phyloP scores from a whole-genome alignment of 129 eudicot species.

The Flaveria trinervia region DNA sequence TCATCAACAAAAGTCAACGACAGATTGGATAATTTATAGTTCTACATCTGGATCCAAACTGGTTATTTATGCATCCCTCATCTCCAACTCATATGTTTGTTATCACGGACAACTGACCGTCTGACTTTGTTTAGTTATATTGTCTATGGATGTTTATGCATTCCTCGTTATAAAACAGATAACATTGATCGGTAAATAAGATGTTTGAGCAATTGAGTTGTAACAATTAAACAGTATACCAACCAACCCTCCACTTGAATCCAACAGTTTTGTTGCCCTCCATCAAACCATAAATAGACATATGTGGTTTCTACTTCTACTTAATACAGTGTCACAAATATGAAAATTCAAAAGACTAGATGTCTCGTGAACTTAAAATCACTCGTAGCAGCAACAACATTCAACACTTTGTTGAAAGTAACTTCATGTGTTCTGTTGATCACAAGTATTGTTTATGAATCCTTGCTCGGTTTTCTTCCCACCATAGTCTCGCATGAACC shows the following conservation, averaged over 20 bases:
- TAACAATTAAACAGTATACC: slow-evolving; percentile 15
- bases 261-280: not conserved
- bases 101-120: not conserved
- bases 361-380: slow-evolving; percentile 12
- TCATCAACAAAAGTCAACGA: not conserved
- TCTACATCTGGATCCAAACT: too few species aligned
- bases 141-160: not conserved
- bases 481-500: slow-evolving; percentile 90
- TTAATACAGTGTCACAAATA: slow-evolving; percentile 30
- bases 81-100: not conserved
- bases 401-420: slow-evolving; percentile 28
- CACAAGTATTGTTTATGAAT: slow-evolving; percentile 91
- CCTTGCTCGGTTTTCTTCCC: slow-evolving; percentile 90
- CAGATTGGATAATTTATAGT: not conserved
- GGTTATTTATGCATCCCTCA: too few species aligned
- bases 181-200: not conserved
- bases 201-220: not conserved
- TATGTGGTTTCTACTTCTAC: slow-evolving; percentile 24
- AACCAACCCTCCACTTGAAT: slow-evolving; percentile 21
- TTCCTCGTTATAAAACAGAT: not conserved
- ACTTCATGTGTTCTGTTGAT: slow-evolving; percentile 4
- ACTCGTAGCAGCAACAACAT: slow-evolving; percentile 9
- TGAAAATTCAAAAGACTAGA: not conserved
- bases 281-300: slow-evolving; percentile 10
- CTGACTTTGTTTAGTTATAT: not conserved